Evolutionary conservation across 2,329 filamentous ascomycete species (phyloP).

Genomic region (Colletotrichum nymphaeae): DNA sequence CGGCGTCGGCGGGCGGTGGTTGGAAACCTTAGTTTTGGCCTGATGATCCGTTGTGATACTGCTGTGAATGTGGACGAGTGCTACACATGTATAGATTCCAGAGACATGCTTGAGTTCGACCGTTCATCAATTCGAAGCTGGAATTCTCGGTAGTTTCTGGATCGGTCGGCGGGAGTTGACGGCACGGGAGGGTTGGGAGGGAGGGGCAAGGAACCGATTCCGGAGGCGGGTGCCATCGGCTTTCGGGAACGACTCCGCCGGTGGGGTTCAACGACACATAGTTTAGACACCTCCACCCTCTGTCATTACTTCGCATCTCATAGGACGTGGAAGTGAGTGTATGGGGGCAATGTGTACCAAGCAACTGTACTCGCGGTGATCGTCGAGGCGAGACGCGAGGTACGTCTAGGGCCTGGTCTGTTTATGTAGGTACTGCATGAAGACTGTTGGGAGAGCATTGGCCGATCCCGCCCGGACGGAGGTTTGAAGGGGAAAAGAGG

Average conservation of each 20-base stretch:
- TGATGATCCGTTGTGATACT: too few species aligned
- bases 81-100: too few species aligned
- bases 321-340: background rate
- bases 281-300: background rate
- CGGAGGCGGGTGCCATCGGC: constrained; percentile 33
- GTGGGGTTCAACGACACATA: background rate
- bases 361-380: background rate
- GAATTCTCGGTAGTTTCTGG: too few species aligned
- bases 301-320: background rate
- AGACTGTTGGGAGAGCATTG: background rate
- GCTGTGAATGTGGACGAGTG: too few species aligned
- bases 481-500: background rate
- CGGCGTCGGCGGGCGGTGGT: background rate
- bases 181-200: background rate
- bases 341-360: background rate
- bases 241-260: constrained; percentile 17
- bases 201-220: background rate
- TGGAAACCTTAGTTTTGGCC: background rate
- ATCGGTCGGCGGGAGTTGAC: background rate
- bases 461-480: constrained; percentile 15
- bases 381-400: background rate
- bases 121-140: too few species aligned
- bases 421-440: constrained; percentile 13
- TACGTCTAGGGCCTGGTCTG: background rate
- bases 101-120: too few species aligned